A percentile compares a stretch with the other conserved stretches of the same genome.
These are phyloP conservation scores for Vanrija sp. DNA, from an alignment of 1,284 basidiomycete species.

Conservation along the genomic window DNA sequence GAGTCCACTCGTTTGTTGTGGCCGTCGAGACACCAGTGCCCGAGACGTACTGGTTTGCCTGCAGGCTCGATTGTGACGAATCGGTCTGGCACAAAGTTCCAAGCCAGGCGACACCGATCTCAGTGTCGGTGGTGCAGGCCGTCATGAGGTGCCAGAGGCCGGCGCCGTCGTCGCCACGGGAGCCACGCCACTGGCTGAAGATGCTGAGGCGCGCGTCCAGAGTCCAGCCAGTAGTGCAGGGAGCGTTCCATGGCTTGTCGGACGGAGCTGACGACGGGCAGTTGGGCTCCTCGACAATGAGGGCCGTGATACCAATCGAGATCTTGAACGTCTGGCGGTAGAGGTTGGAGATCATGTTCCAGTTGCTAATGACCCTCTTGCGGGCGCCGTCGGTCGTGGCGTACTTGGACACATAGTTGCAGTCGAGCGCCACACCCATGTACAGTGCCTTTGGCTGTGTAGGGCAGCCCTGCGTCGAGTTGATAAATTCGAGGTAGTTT, in stretches of 20 bases:
- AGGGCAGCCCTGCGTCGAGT: slow-evolving; percentile 67
- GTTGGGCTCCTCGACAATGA: slow-evolving; percentile 37
- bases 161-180: slow-evolving; percentile 61
- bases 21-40: slow-evolving; percentile 81
- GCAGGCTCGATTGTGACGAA: slow-evolving; percentile 47
- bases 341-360: slow-evolving; percentile 63
- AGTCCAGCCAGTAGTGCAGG: slow-evolving; percentile 51
- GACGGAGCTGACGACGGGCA: slow-evolving; percentile 52
- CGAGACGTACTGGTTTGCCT: slow-evolving; percentile 57
- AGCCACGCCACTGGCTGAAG: slow-evolving; percentile 79
- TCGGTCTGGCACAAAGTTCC: slow-evolving; percentile 66
- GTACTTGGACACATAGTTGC: slow-evolving; percentile 66
- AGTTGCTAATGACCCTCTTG: slow-evolving; percentile 68
- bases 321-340: slow-evolving; percentile 82
- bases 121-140: slow-evolving; percentile 44
- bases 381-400: slow-evolving; percentile 63
- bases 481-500: slow-evolving; percentile 68
- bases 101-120: slow-evolving; percentile 89
- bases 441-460: slow-evolving; percentile 67
- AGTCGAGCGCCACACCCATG: slow-evolving; percentile 80
- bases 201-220: slow-evolving; percentile 69
- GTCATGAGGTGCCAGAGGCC: slow-evolving; percentile 91
- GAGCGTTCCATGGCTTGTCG: slow-evolving; percentile 51
- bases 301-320: slow-evolving; percentile 75
- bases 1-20: slow-evolving; percentile 61